Percentiles rank a stretch among this genome's conserved stretches.
Conservation (phyloP, 1,139 yeast species). For the Petasospora fabianii region DNA sequence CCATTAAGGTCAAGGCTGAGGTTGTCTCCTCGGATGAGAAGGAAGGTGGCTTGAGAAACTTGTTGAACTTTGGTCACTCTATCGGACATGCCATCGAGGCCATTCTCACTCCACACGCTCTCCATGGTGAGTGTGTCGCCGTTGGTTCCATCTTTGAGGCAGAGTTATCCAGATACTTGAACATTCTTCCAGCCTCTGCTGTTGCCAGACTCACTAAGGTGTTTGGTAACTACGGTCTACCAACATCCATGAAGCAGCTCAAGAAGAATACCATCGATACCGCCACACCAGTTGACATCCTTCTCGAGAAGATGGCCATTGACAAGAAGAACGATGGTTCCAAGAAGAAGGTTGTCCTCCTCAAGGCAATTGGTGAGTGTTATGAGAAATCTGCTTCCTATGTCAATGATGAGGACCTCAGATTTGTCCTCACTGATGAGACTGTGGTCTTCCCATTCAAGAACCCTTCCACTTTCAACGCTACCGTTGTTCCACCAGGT, state of each 20-base stretch:
- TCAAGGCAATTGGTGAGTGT: slow-evolving; percentile 84
- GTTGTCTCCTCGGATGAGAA: slow-evolving; percentile 95
- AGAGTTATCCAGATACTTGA: slow-evolving; percentile 85
- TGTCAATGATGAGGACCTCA: slow-evolving; percentile 74
- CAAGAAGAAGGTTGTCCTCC: slow-evolving; percentile 79
- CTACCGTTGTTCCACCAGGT: slow-evolving; percentile 79
- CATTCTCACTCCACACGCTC: slow-evolving; percentile 87
- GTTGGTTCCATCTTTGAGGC: slow-evolving; percentile 95
- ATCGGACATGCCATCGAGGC: slow-evolving; percentile 99
- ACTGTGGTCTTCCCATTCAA: slow-evolving; percentile 59
- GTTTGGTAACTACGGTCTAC: slow-evolving; percentile 79
- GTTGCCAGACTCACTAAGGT: slow-evolving; percentile 88
- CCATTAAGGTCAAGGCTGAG: slow-evolving; percentile 86
- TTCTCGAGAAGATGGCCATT: slow-evolving; percentile 84
- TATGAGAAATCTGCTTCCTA: slow-evolving; percentile 85
- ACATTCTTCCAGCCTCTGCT: slow-evolving; percentile 85
- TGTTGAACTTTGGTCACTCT: slow-evolving; percentile 93
- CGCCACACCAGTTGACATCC: slow-evolving; percentile 65
- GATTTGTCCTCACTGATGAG: slow-evolving; percentile 84
- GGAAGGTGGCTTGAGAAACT: slow-evolving; percentile 89
- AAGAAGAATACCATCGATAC: slow-evolving; percentile 67
- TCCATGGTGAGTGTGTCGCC: slow-evolving; percentile 97
- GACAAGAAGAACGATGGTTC: slow-evolving; percentile 96
- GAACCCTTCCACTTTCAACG: slow-evolving; percentile 32
- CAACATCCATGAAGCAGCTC: slow-evolving; percentile 66